Percentiles rank a stretch among this genome's conserved stretches.
Evolutionary conservation across 2,329 filamentous ascomycete species (phyloP).

Genomic region (Cordyceps javanica): DNA sequence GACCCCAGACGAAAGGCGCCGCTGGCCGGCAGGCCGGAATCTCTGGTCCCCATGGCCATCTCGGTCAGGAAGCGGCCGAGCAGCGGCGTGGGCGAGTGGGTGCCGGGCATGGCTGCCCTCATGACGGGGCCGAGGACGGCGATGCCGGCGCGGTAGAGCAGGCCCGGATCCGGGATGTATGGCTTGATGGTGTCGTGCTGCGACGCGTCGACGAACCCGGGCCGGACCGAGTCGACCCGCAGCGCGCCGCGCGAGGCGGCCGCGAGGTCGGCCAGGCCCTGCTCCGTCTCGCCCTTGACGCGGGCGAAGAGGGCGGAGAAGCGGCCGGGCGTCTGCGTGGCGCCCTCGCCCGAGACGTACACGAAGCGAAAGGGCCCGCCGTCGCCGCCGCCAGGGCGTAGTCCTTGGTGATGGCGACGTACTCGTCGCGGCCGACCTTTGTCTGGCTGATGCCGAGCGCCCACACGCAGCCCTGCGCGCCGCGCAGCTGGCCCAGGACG

Average conservation of each 20-base stretch:
- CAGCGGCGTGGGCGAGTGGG: conserved; percentile 36
- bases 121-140: conserved; percentile 23
- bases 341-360: conserved; percentile 60
- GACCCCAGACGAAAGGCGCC: conserved; percentile 29
- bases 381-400: conserved; percentile 49
- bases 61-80: conserved; percentile 39
- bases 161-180: conserved; percentile 32
- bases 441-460: conserved; percentile 61
- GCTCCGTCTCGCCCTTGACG: conserved; percentile 63
- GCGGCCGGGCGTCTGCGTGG: conserved; percentile 49
- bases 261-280: conserved; percentile 47
- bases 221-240: conserved; percentile 50
- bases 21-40: conserved; percentile 17
- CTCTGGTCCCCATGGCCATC: conserved; percentile 38
- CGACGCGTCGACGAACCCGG: conserved; percentile 49
- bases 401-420: conserved; percentile 61
- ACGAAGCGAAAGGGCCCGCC: conserved; percentile 57
- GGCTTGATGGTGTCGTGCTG: conserved; percentile 35
- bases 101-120: conserved; percentile 16
- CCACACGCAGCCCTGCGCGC: conserved; percentile 66
- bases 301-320: conserved; percentile 53
- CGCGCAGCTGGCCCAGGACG: conserved; percentile 53
- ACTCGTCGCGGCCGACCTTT: conserved; percentile 57
- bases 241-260: conserved; percentile 37
- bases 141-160: conserved; percentile 12